A percentile compares a stretch with the other conserved stretches of the same genome.
phyloP scores from a whole-genome alignment of 2,329 filamentous ascomycete species.

The Sordariomycetes sp. region DNA sequence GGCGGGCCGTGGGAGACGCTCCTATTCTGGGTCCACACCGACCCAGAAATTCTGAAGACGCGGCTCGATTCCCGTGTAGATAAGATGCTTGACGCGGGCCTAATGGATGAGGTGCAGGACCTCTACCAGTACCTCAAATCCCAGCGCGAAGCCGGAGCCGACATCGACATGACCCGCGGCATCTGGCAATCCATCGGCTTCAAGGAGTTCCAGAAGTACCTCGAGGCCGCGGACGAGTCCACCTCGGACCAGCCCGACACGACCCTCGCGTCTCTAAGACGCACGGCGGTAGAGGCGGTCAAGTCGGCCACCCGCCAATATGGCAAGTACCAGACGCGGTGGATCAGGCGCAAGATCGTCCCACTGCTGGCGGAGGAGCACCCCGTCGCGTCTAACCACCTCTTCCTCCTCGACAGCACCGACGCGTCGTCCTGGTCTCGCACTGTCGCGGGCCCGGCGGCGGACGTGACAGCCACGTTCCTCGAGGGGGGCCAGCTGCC shows the following conservation, averaged over 20 bases:
- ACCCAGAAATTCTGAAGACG: conserved; percentile 50
- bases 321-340: conserved; percentile 69
- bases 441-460: conserved; percentile 53
- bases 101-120: conserved; percentile 33
- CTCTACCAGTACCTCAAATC: conserved; percentile 28
- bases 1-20: conserved; percentile 37
- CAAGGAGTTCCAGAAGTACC: conserved; percentile 73
- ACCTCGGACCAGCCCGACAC: not conserved
- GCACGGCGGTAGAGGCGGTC: conserved; percentile 55
- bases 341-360: conserved; percentile 76
- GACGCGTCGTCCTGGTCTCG: conserved; percentile 47
- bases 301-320: conserved; percentile 81
- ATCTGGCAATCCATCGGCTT: conserved; percentile 97
- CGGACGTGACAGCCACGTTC: conserved; percentile 48
- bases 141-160: conserved; percentile 25
- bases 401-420: conserved; percentile 76
- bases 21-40: conserved; percentile 78
- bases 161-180: conserved; percentile 61
- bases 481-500: conserved; percentile 43
- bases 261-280: conserved; percentile 41
- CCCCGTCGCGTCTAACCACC: conserved; percentile 32
- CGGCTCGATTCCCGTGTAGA: conserved; percentile 69
- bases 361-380: conserved; percentile 47
- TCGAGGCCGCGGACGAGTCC: conserved; percentile 29
- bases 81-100: conserved; percentile 57